Evolutionary conservation across 306 rosid genomes (phyloP).

Genomic region (Dryas drummondii): DNA sequence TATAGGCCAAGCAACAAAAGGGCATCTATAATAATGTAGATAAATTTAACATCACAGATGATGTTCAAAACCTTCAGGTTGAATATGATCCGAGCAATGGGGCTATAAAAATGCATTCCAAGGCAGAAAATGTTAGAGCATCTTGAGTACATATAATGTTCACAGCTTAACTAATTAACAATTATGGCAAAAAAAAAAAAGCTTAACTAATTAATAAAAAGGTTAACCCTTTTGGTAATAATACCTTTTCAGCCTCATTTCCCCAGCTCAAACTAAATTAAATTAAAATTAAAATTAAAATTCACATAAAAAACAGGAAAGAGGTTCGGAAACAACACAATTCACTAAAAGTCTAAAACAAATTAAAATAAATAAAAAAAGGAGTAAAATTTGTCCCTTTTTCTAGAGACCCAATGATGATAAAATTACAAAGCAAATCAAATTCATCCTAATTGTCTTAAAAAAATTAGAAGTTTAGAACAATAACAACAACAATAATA

Average conservation of each 20-base stretch:
- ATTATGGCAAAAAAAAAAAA: too few relatives aligned
- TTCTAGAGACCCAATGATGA: background rate
- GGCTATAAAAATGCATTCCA: too few relatives aligned
- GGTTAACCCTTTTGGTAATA: background rate
- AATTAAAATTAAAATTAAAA: too few relatives aligned
- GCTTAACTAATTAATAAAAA: background rate
- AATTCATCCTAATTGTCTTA: conserved; percentile 1
- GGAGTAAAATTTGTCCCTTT: background rate
- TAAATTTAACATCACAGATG: background rate
- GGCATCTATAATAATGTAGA: background rate
- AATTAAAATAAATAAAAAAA: background rate
- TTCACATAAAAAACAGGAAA: background rate
- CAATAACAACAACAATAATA: conserved; percentile 22
- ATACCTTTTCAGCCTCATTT: too few relatives aligned
- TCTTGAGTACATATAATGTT: background rate
- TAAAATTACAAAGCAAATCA: background rate
- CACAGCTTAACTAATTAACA: background rate
- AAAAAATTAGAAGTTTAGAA: background rate
- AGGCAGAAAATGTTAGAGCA: background rate
- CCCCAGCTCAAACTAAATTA: too few relatives aligned
- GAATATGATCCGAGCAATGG: background rate
- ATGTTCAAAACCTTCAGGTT: background rate
- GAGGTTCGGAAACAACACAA: background rate
- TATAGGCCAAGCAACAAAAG: background rate
- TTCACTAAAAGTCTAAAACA: background rate